These are phyloP conservation scores for Leccinum arenicola DNA, from an alignment of 768 basidiomycete species.

Conservation along the genomic window DNA sequence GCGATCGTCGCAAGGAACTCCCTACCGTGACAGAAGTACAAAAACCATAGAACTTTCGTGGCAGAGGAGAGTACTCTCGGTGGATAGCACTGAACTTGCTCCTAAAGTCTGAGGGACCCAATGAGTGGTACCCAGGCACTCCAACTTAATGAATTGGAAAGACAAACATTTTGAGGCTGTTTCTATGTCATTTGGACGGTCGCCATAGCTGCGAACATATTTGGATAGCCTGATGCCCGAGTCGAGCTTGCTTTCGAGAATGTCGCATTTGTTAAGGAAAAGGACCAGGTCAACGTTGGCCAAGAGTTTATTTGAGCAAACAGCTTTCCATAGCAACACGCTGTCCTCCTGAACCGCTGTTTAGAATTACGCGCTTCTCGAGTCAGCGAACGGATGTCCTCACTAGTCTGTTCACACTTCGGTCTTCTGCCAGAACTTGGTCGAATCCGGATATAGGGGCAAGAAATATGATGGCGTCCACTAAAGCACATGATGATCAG, in stretches of 20 bases:
- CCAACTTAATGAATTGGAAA: not conserved
- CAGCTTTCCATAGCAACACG: conserved; percentile 69
- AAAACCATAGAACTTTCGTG: conserved; percentile 76
- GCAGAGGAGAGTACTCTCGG: conserved; percentile 69
- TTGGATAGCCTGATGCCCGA: conserved; percentile 62
- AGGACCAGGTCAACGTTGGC: conserved; percentile 71
- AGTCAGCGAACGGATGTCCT: conserved; percentile 11
- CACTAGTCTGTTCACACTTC: conserved; percentile 49
- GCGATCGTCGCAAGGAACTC: not conserved
- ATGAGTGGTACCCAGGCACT: not conserved
- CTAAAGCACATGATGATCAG: conserved; percentile 6
- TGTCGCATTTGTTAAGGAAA: conserved; percentile 83
- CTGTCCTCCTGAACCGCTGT: conserved; percentile 60
- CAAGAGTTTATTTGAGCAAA: conserved; percentile 70
- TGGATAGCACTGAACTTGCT: conserved; percentile 76
- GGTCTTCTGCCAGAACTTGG: conserved; percentile 51
- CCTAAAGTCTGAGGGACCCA: conserved; percentile 50
- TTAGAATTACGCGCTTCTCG: not conserved
- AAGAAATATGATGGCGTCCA: conserved; percentile 54
- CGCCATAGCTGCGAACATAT: conserved; percentile 70
- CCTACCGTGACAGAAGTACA: conserved; percentile 72
- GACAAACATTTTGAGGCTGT: conserved; percentile 62
- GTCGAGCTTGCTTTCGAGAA: conserved; percentile 61
- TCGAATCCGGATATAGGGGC: conserved; percentile 60
- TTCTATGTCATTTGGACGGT: conserved; percentile 67